These are phyloP conservation scores for Macrophomina phaseolina DNA, from an alignment of 2,329 filamentous ascomycete species.

Conservation along the genomic window DNA sequence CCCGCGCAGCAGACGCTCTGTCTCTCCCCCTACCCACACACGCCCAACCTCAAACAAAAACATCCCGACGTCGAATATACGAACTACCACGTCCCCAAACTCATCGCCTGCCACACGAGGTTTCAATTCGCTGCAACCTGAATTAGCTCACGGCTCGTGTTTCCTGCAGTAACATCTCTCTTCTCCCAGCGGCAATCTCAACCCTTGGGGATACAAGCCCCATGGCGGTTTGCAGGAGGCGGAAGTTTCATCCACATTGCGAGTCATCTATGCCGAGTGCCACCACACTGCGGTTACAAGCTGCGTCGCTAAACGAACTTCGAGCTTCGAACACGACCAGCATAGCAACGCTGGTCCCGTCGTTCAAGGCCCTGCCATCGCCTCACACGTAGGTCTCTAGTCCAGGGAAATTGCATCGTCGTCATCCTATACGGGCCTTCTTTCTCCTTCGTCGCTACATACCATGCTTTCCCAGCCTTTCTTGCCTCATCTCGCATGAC, in stretches of 20 bases:
- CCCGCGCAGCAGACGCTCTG: neutral
- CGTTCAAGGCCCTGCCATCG: neutral
- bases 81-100: neutral
- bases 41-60: neutral
- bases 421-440: slow-evolving; percentile 11
- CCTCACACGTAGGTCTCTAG: neutral
- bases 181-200: neutral
- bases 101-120: slow-evolving; percentile 4
- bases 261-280: neutral
- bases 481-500: neutral
- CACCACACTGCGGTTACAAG: neutral
- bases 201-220: neutral
- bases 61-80: slow-evolving; percentile 6
- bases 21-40: neutral
- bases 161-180: neutral
- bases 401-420: slow-evolving; percentile 12
- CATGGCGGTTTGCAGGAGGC: neutral
- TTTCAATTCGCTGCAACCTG: neutral
- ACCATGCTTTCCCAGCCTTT: neutral
- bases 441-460: neutral
- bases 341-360: too few species aligned
- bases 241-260: slow-evolving; percentile 21
- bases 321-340: neutral
- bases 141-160: neutral
- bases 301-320: neutral